These are phyloP conservation scores for Wallacemonas rigidus DNA, from an alignment of 208 protist species.

Conservation along the genomic window DNA sequence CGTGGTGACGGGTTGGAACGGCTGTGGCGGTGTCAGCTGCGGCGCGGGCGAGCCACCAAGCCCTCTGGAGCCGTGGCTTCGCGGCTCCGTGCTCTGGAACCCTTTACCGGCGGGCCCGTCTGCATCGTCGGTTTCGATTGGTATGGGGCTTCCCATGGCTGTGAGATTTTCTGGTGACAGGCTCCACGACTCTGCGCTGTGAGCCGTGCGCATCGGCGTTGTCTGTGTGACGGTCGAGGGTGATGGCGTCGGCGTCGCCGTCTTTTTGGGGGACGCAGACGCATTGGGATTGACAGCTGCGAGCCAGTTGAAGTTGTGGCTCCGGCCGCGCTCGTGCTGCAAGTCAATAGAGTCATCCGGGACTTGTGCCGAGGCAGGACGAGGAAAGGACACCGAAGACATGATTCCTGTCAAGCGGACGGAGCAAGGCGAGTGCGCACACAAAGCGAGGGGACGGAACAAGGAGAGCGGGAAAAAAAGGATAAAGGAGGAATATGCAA, in stretches of 20 bases:
- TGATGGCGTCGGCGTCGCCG: slow-evolving; percentile 10
- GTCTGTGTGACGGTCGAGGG: slow-evolving; percentile 13
- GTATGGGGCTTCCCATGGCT: slow-evolving; percentile 38
- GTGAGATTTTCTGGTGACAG: slow-evolving; percentile 19
- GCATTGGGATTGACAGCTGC: slow-evolving; percentile 11
- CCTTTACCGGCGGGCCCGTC: slow-evolving; percentile 9
- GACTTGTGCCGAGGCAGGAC: not conserved
- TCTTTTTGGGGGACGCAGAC: slow-evolving; percentile 2
- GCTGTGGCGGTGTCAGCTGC: slow-evolving; percentile 7
- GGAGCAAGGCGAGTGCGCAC: not conserved
- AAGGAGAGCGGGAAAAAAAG: not conserved
- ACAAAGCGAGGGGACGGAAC: not conserved
- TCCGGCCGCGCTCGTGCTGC: not conserved
- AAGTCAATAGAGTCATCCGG: slow-evolving; percentile 12
- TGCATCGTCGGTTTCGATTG: slow-evolving; percentile 30
- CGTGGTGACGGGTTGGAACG: slow-evolving; percentile 1
- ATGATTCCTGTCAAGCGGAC: not conserved
- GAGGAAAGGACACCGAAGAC: slow-evolving; percentile 2
- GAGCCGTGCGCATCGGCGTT: slow-evolving; percentile 9
- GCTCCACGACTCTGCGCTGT: slow-evolving; percentile 3
- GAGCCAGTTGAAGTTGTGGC: slow-evolving; percentile 10
- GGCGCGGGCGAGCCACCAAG: not conserved
- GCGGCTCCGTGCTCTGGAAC: not conserved
- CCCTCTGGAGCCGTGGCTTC: not conserved
- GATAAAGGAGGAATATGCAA: not conserved